phyloP scores from a whole-genome alignment of 1,284 basidiomycete species.

The Trichosporon coremiiforme region DNA sequence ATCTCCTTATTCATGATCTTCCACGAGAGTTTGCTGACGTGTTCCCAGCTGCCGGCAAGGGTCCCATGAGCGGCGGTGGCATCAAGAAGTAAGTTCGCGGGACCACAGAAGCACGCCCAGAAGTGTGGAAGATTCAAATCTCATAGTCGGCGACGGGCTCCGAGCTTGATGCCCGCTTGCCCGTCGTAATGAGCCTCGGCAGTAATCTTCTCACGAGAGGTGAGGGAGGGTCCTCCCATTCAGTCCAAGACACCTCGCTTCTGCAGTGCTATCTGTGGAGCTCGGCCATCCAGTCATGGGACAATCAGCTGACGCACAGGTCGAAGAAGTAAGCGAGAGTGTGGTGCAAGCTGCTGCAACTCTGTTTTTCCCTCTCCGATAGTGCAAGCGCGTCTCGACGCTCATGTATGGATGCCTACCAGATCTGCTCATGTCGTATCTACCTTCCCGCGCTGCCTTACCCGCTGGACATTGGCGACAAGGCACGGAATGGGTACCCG shows the following conservation, averaged over 20 bases:
- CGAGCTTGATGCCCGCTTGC: background rate
- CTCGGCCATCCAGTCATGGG: background rate
- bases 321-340: slow-evolving; percentile 5
- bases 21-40: slow-evolving; percentile 21
- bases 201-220: background rate
- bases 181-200: background rate
- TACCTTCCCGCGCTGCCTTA: background rate
- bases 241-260: background rate
- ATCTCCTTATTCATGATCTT: background rate
- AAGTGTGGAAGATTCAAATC: slow-evolving; percentile 5
- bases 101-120: background rate
- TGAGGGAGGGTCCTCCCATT: background rate
- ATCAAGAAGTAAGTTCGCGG: slow-evolving; percentile 49
- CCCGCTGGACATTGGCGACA: background rate
- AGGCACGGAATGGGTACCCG: slow-evolving; percentile 3
- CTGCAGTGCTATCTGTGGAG: background rate
- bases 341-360: background rate
- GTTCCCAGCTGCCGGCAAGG: slow-evolving; percentile 38
- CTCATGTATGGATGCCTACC: slow-evolving; percentile 1
- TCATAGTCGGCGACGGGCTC: background rate
- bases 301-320: background rate
- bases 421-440: background rate
- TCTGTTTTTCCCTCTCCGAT: background rate
- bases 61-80: slow-evolving; percentile 46
- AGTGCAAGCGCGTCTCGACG: background rate